phyloP scores from a whole-genome alignment of 2,329 filamentous ascomycete genomes.

The Verticillium longisporum region DNA sequence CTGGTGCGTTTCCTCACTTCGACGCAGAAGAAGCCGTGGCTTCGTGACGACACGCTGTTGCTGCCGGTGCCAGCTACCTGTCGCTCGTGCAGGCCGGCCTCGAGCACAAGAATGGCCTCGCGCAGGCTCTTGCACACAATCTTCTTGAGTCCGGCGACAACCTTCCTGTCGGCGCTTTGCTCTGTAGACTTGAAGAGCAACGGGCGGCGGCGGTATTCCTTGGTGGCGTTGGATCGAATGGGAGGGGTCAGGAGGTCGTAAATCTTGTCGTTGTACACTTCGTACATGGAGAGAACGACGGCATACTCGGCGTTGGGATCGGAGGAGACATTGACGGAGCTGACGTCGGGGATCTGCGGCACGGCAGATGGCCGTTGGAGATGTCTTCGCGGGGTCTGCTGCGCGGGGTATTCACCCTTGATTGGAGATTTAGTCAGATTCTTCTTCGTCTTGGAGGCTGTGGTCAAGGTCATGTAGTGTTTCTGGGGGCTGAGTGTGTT shows the following conservation, averaged over 20 bases:
- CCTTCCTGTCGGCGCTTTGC: constrained; percentile 80
- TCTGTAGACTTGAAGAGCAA: constrained; percentile 91
- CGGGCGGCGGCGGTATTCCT: constrained; percentile 68
- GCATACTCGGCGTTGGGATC: constrained; percentile 73
- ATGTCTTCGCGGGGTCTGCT: constrained; percentile 52
- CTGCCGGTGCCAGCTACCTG: constrained; percentile 85
- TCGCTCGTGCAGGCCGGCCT: constrained; percentile 81
- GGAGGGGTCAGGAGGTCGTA: constrained; percentile 79
- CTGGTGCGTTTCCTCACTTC: constrained; percentile 77
- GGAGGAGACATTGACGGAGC: constrained; percentile 58
- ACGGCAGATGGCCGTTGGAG: constrained; percentile 64
- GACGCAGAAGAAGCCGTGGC: constrained; percentile 92
- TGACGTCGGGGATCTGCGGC: constrained; percentile 69
- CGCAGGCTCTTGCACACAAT: constrained; percentile 75
- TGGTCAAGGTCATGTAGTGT: constrained; percentile 23
- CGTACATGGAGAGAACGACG: constrained; percentile 93
- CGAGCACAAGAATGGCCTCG: constrained; percentile 83
- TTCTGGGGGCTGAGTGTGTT: neutral
- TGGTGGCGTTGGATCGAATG: constrained; percentile 52
- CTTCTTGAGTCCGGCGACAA: constrained; percentile 87
- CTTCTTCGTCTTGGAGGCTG: constrained; percentile 32
- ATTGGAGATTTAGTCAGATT: constrained; percentile 36
- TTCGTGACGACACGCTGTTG: constrained; percentile 87
- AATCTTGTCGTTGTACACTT: constrained; percentile 97
- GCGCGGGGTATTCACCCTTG: constrained; percentile 45